Evolutionary conservation across 2,329 filamentous ascomycete species (phyloP).

Genomic region (Venturia pyrina): DNA sequence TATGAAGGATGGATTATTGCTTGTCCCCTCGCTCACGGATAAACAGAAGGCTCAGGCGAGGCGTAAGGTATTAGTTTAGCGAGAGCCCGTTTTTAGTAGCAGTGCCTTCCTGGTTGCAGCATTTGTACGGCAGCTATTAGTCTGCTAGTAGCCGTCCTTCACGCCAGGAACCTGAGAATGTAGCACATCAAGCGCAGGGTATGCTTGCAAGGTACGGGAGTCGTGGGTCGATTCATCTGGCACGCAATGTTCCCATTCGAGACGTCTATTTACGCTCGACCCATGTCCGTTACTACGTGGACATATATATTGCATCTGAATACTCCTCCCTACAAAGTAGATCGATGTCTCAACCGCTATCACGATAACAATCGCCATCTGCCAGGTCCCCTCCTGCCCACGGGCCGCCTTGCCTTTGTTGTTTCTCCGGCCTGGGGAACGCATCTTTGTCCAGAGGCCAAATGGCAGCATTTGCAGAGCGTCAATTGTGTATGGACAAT

Average conservation of each 20-base stretch:
- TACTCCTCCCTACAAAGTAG: background rate
- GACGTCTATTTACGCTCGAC: background rate
- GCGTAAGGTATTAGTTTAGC: background rate
- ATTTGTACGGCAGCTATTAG: slow-evolving; percentile 1
- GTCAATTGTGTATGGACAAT: background rate
- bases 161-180: background rate
- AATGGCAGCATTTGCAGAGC: background rate
- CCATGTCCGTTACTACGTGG: slow-evolving; percentile 1
- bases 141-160: background rate
- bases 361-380: background rate
- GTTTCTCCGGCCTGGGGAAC: background rate
- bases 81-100: slow-evolving; percentile 4
- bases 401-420: background rate
- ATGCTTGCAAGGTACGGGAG: background rate
- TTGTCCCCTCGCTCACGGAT: slow-evolving; percentile 3
- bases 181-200: background rate
- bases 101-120: background rate
- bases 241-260: background rate
- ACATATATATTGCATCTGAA: background rate
- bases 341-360: background rate
- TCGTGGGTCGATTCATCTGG: background rate
- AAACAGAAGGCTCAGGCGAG: background rate
- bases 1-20: background rate
- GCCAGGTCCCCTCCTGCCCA: background rate
- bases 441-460: background rate